These are phyloP conservation scores for Globisporangium rhizosaccharum DNA, from an alignment of 352 stramenopile genomes.

Conservation along the genomic window DNA sequence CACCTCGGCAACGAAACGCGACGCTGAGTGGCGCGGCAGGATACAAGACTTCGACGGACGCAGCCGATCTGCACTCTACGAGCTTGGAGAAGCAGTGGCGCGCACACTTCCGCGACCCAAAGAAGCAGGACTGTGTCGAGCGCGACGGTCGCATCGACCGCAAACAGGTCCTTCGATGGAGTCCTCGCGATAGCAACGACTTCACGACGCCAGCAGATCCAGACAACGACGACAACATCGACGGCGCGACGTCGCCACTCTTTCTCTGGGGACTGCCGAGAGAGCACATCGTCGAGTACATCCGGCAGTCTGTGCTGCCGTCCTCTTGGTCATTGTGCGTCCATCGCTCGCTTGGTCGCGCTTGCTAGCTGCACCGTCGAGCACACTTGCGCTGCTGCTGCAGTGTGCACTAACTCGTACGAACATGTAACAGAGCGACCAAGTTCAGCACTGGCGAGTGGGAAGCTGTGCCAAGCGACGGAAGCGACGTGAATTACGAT, in stretches of 20 bases:
- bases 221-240: constrained; percentile 1
- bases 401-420: not conserved
- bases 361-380: not conserved
- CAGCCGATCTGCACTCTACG: constrained; percentile 7
- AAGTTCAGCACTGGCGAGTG: constrained; percentile 30
- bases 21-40: not conserved
- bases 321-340: constrained; percentile 53
- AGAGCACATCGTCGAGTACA: constrained; percentile 74
- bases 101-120: constrained; percentile 32
- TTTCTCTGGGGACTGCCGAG: constrained; percentile 58
- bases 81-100: constrained; percentile 44
- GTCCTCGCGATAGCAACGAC: not conserved
- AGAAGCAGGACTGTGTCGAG: constrained; percentile 27
- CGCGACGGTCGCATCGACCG: constrained; percentile 33
- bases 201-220: not conserved
- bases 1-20: constrained; percentile 8
- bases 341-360: not conserved
- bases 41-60: not conserved
- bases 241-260: constrained; percentile 25
- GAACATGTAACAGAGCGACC: constrained; percentile 18
- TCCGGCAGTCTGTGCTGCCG: constrained; percentile 67
- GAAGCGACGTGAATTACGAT: not conserved
- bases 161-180: constrained; percentile 38
- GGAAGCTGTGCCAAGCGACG: constrained; percentile 27
- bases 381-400: not conserved